These are phyloP conservation scores for Forsythia viridissima DNA, from an alignment of 257 asterid species.

Conservation along the genomic window DNA sequence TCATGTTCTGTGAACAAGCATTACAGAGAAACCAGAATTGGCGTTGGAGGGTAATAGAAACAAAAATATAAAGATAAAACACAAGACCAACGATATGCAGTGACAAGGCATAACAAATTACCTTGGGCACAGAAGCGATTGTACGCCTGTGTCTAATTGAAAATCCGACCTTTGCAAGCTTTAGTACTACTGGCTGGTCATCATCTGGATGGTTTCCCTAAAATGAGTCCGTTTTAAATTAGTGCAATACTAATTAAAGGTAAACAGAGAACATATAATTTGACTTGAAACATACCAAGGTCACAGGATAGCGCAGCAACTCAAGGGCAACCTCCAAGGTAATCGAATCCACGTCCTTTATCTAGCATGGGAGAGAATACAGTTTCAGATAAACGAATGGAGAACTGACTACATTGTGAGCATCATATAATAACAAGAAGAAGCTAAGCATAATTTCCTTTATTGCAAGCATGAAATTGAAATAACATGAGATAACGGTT, in stretches of 20 bases:
- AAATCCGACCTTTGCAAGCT: slow-evolving; percentile 63
- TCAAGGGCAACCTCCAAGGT: slow-evolving; percentile 82
- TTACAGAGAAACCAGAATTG: neutral
- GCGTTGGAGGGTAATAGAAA: neutral
- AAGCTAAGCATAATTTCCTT: neutral
- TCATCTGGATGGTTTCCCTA: slow-evolving; percentile 91
- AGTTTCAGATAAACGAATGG: slow-evolving; percentile 16
- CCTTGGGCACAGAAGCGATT: slow-evolving; percentile 82
- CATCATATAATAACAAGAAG: neutral
- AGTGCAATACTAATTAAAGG: slow-evolving; percentile 20
- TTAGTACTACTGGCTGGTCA: slow-evolving; percentile 57
- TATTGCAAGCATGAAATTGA: neutral
- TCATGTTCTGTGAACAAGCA: slow-evolving; percentile 48
- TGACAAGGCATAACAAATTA: slow-evolving; percentile 19
- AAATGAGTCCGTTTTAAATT: slow-evolving; percentile 19
- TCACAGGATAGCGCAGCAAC: slow-evolving; percentile 77
- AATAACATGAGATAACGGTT: neutral
- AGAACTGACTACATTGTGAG: slow-evolving; percentile 9
- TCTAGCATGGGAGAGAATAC: slow-evolving; percentile 34
- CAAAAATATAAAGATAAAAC: neutral
- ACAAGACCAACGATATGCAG: neutral
- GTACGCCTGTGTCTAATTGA: slow-evolving; percentile 62
- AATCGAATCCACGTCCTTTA: slow-evolving; percentile 61
- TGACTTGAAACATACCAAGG: slow-evolving; percentile 51
- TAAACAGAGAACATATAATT: neutral